These are phyloP conservation scores for Hymenoscyphus linearis DNA, from an alignment of 2,329 filamentous ascomycete species.

Conservation along the genomic window DNA sequence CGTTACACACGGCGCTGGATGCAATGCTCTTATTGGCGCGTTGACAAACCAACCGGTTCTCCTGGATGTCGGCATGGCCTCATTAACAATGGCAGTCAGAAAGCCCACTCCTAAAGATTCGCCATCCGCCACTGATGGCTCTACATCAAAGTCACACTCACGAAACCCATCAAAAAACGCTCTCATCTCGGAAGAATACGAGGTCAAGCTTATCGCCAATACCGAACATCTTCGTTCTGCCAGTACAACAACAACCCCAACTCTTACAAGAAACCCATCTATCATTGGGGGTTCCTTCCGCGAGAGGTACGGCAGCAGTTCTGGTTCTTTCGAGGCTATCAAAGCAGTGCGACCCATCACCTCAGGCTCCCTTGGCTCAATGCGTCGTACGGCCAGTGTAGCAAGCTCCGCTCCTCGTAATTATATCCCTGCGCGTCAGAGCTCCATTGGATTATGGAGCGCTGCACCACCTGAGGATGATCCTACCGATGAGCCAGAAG, in stretches of 20 bases:
- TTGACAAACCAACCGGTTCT: constrained; percentile 88
- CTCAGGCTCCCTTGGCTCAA: constrained; percentile 28
- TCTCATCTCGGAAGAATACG: constrained; percentile 58
- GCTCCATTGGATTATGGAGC: constrained; percentile 45
- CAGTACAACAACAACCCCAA: constrained; percentile 33
- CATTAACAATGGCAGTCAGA: constrained; percentile 79
- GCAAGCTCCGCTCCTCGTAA: constrained; percentile 20
- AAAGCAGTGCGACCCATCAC: constrained; percentile 13
- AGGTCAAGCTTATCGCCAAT: constrained; percentile 68
- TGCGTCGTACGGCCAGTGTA: constrained; percentile 30
- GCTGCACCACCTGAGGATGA: constrained; percentile 40
- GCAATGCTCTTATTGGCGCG: constrained; percentile 90
- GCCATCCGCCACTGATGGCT: constrained; percentile 16
- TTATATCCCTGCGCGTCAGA: constrained; percentile 23
- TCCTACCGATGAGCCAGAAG: constrained; percentile 41
- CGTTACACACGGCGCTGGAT: constrained; percentile 91
- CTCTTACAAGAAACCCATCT: constrained; percentile 35
- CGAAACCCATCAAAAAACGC: constrained; percentile 34
- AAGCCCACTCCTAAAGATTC: constrained; percentile 35
- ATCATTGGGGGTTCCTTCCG: constrained; percentile 24
- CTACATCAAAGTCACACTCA: constrained; percentile 36
- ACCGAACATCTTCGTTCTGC: constrained; percentile 61
- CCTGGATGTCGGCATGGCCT: constrained; percentile 84
- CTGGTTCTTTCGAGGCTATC: constrained; percentile 33
- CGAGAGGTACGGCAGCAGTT: constrained; percentile 29